Evolutionary conservation across 805 yeast species (phyloP), one percentile per base, ranked within the genome.

Genomic region (Candida coquimbonensis): DNA sequence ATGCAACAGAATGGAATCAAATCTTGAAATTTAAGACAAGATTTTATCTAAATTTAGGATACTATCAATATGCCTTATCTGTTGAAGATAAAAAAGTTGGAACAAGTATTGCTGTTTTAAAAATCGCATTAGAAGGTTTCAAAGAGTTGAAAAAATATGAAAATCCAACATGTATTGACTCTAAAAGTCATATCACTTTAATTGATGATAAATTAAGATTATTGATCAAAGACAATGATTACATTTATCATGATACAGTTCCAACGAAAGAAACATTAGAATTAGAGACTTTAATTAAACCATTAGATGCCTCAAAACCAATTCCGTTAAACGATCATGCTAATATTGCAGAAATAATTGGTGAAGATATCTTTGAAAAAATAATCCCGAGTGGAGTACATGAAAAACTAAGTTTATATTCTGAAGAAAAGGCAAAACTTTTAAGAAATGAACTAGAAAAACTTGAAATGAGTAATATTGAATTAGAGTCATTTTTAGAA

Each of bases 381-480:
- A 85, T 91, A 19, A 79, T 93, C 7, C 98, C 98, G 2, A 70
- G 89, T 58, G 77, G 81, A 32, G 88, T 91, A 17, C 96, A 89
- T 59, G 96, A 91, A 64, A 80, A 85, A 54, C 77, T 87, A 44
- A 87, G 96, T 50, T 70, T 81, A 51, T 93, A 93, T 61, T 84
- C 96, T 0, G 99, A 91, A 60, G 89, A 87, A 60, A 85, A 87
- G 62, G 91, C 96, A 0, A 80, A 76, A 51, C 65, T 87, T 34
- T 64, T 88, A 39, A 75, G 98, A 56, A 73, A 69, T 38, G 89
- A 87, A 57, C 72, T 81, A 39, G 97, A 90, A 49, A 74, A 74
- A 49, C 75, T 80, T 21, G 90, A 86, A 46, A 75, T 89, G 9
- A 83, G 95, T 0, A 79, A 87, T 56, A 85, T 87, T 61, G 93